Evolutionary conservation across 78 protist species (phyloP).

Genomic region (Corallochytrium limacisporum): DNA sequence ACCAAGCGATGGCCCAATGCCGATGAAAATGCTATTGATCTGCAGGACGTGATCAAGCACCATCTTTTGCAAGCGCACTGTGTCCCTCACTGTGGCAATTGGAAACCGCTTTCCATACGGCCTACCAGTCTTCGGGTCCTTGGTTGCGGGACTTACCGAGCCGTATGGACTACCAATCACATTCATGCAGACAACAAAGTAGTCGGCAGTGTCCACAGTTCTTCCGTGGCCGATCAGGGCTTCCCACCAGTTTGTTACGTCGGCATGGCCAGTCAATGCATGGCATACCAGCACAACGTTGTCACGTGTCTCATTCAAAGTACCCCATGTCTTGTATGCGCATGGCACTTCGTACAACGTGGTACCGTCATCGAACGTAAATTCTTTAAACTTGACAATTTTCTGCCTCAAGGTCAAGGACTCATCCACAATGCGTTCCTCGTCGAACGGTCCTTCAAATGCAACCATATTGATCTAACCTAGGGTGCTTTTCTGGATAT

Average conservation of each 20-base stretch:
- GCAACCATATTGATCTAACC: too few species aligned
- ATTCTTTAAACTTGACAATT: too few species aligned
- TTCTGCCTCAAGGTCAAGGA: too few species aligned
- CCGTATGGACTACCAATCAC: slow-evolving; percentile 9
- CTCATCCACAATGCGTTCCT: too few species aligned
- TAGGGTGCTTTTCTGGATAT: too few species aligned
- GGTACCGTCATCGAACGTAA: background rate
- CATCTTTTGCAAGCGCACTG: background rate
- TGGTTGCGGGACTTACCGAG: background rate
- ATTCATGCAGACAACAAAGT: background rate
- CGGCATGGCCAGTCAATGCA: background rate
- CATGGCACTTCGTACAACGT: background rate
- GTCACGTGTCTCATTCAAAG: background rate
- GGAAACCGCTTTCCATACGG: background rate
- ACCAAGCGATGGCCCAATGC: slow-evolving; percentile 1
- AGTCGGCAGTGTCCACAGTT: background rate
- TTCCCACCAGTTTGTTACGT: slow-evolving; percentile 5
- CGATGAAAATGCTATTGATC: background rate
- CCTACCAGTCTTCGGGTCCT: background rate
- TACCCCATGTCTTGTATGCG: slow-evolving; percentile 2
- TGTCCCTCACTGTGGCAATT: background rate
- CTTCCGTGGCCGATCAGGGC: background rate
- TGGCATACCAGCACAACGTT: slow-evolving; percentile 1
- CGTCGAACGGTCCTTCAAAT: too few species aligned
- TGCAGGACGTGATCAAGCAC: background rate